Evolutionary conservation across 1,284 basidiomycete species (phyloP).

Genomic region (Phenoliferia sp.): DNA sequence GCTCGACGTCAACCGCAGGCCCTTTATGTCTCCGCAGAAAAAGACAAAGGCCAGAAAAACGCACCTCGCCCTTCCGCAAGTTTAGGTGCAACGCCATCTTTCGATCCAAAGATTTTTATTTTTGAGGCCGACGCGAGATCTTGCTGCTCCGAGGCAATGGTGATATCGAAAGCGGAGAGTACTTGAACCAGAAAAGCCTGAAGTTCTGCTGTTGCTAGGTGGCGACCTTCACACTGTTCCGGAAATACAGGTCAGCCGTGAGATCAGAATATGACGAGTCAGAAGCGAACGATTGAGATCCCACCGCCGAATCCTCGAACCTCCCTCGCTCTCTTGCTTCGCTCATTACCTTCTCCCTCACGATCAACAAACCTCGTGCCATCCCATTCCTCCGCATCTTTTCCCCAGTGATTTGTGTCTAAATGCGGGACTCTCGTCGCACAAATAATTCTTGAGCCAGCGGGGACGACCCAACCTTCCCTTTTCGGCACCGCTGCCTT

Average conservation of each 20-base stretch:
- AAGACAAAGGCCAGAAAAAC: no score
- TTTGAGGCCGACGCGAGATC: no score
- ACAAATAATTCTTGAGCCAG: conserved; percentile 12
- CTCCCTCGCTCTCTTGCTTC: neutral
- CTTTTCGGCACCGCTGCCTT: neutral
- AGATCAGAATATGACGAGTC: neutral
- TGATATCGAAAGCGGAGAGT: neutral
- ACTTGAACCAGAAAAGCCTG: neutral
- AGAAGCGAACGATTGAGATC: neutral
- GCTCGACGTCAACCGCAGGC: no score
- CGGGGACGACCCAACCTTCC: conserved; percentile 4
- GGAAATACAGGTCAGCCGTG: neutral
- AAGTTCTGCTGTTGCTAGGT: neutral
- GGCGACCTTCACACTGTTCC: neutral
- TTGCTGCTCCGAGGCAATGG: neutral
- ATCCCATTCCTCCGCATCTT: neutral
- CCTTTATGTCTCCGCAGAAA: no score
- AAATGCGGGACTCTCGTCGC: neutral
- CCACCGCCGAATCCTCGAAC: neutral
- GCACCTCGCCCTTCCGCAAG: no score
- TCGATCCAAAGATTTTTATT: no score
- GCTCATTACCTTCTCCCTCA: neutral
- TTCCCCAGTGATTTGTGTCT: neutral
- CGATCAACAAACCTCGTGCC: neutral
- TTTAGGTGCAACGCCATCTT: no score